A percentile compares a stretch with the other conserved stretches of the same genome.
These are phyloP conservation scores for Trichocladium antarcticum DNA, from an alignment of 495 filamentous ascomycete genomes.

Conservation along the genomic window DNA sequence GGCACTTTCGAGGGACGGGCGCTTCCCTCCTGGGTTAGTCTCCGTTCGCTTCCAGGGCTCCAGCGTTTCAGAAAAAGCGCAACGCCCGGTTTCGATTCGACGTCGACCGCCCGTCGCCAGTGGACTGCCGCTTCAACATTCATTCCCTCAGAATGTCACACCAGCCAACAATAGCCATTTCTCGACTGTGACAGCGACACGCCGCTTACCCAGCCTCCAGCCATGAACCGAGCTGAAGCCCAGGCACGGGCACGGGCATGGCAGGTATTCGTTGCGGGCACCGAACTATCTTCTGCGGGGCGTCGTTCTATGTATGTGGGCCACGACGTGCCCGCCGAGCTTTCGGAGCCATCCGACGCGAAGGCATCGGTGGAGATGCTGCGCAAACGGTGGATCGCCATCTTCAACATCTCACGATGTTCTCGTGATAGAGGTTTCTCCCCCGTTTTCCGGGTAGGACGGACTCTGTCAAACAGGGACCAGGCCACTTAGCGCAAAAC, in stretches of 20 bases:
- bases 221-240: too few species aligned
- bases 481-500: neutral
- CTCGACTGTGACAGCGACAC: neutral
- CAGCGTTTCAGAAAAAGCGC: constrained; percentile 15
- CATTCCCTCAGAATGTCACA: too few species aligned
- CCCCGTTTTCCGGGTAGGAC: neutral
- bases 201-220: neutral
- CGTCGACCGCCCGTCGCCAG: constrained; percentile 2
- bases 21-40: constrained; percentile 11
- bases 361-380: neutral
- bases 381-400: neutral
- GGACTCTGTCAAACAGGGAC: neutral
- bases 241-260: too few species aligned
- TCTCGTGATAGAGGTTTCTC: neutral
- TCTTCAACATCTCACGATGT: neutral
- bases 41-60: constrained; percentile 1
- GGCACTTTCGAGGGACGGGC: neutral
- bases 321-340: too few species aligned
- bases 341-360: neutral
- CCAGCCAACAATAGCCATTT: too few species aligned
- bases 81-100: constrained; percentile 14
- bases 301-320: too few species aligned
- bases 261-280: too few species aligned
- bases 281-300: too few species aligned
- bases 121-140: neutral